Evolutionary conservation across 305 asterid genomes (phyloP), one percentile per base, ranked within the genome.

Genomic region (Euphrasia arctica): DNA sequence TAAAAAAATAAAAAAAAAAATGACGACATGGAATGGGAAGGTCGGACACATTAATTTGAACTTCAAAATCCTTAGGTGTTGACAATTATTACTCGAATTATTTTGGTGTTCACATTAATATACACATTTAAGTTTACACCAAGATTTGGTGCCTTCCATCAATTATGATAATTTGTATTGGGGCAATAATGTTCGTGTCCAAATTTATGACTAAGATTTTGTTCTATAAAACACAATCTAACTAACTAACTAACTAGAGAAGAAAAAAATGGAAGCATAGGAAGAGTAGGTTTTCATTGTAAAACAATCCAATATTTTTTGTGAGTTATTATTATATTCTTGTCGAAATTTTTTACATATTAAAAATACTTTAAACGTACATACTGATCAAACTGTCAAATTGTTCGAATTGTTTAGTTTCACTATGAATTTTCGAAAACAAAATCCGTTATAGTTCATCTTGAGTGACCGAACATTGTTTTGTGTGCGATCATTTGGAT

Each of bases 121-220:
- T 42, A 9, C 18, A n/a, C 65, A 77, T 82, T 82, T 3, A 65
- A 77, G 61, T 79, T 58, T 70, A 58, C 72, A 75, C 76, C 85
- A 72, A 82, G 78, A 75, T 68, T 73, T 68, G 82, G 78, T 77
- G 70, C 62, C 67, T 69, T 62, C 80, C 74, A 72, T 74, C 72
- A 77, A 77, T 82, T 64, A 70, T 74, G 66, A 70, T 74, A 68
- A 32, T 63, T 65, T 10, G 73, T 29, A 68, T 58, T 60, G 57
- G 67, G 52, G 51, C 67, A 70, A 59, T 74, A 69, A 69, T 64
- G 22, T 29, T 56, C 43, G 49, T 68, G 70, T 61, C 68, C 11
- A 58, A 64, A 39, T 29, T 77, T 54, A 66, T 69, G 39, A 25
- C 4, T 69, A 64, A 43, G 67, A 67, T 48, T 48, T n/a, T 48